phyloP scores from a whole-genome alignment of 768 basidiomycete genomes.

The Panus rudis region DNA sequence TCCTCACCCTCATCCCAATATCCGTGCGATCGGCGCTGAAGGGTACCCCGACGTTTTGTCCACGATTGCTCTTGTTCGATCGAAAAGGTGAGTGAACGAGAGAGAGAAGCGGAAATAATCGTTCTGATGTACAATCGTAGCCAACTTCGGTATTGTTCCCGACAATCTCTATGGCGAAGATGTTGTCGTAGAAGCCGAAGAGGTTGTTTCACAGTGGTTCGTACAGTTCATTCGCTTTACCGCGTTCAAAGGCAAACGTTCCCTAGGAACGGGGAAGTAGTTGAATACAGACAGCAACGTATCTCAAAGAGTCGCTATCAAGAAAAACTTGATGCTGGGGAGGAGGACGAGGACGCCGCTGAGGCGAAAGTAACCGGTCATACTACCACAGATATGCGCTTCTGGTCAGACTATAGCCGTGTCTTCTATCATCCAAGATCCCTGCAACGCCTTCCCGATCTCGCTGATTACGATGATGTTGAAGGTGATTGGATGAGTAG shows the following conservation, averaged over 20 bases:
- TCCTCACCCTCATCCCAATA: slow-evolving; percentile 1
- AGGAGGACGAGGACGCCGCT: slow-evolving; percentile 10
- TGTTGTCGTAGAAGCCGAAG: background rate
- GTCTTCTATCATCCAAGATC: slow-evolving; percentile 60
- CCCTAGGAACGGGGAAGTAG: slow-evolving; percentile 41
- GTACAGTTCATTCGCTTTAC: background rate
- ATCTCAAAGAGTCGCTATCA: slow-evolving; percentile 55
- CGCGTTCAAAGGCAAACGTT: slow-evolving; percentile 3
- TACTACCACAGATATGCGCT: slow-evolving; percentile 36
- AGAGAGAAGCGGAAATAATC: background rate
- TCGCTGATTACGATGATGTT: slow-evolving; percentile 43
- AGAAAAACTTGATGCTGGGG: slow-evolving; percentile 26
- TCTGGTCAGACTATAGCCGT: slow-evolving; percentile 66
- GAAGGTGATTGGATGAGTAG: slow-evolving; percentile 53
- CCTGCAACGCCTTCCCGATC: slow-evolving; percentile 56
- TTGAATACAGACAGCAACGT: slow-evolving; percentile 44
- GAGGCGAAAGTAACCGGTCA: background rate
- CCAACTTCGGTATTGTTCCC: slow-evolving; percentile 58
- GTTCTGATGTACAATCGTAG: slow-evolving; percentile 27
- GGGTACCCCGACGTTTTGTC: slow-evolving; percentile 48
- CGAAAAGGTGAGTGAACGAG: slow-evolving; percentile 43
- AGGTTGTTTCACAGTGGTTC: slow-evolving; percentile 4
- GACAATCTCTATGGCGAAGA: slow-evolving; percentile 29
- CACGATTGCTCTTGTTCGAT: slow-evolving; percentile 63
- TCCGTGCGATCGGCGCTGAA: slow-evolving; percentile 5